Evolutionary conservation across 495 filamentous ascomycete species (phyloP), one percentile per base, ranked within the genome.

Genomic region (Chaetomidium leptoderma): DNA sequence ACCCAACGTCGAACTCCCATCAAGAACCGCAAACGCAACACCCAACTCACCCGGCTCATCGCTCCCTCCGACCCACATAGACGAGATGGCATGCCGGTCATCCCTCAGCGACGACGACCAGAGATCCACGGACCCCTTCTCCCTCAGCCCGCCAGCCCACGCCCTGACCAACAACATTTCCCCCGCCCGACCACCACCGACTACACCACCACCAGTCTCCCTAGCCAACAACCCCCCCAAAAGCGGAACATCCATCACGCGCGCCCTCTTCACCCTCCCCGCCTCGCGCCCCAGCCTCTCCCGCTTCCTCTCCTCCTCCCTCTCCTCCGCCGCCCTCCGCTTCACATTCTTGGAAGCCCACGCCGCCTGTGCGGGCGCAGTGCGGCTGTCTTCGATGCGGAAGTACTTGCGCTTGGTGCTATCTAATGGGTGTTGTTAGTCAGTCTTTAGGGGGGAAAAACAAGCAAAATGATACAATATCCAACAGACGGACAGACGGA

Each of bases 331-430:
- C 43, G 66, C 65, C 27, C 74, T 66, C 39, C 66, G 66, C 69
- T 74, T 76, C 16, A 76, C 72, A 33, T 60, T 73, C n/a, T 44
- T 29, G 0, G 64, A 60, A 26, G 73, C 67, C 70, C 74, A 76
- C 6, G 66, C 59, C 2, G 73, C 72, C 16, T 37, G 11, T 0
- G 10, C 13, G 0, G 76, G 71, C 7, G 74, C 70, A 0, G 70
- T 73, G n/a, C 42, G 53, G 54, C 23, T 33, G 33, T 29, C 55
- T 62, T 78, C 71, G 40, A 81, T 67, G 52, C 72, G 75, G 66
- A 80, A 82, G 63, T 81, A 81, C 17, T 74, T 76, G 23, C 63
- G 55, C 59, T 73, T 79, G 16, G 62, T 66, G 4, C 59, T 17
- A 51, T 82, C 79, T 78, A 45, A 10, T 0, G 43, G 6, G 24